Conservation (phyloP, 1,284 basidiomycete species). For the Ceratobasidium sp. region DNA sequence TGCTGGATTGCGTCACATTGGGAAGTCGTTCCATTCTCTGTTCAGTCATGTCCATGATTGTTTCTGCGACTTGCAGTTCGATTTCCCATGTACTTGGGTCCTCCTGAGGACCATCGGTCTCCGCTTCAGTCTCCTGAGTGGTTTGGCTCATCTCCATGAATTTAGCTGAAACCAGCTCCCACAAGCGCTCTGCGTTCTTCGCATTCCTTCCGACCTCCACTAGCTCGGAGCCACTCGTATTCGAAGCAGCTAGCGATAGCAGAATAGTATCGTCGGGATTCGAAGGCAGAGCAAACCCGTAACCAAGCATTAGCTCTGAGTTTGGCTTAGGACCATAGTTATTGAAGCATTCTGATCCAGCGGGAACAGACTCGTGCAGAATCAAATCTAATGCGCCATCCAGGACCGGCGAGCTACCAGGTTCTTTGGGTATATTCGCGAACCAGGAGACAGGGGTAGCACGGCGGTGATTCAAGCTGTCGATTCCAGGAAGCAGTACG, state of each 20-base stretch:
- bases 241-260: constrained; percentile 66
- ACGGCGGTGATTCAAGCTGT: constrained; percentile 81
- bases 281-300: constrained; percentile 77
- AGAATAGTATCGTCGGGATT: constrained; percentile 87
- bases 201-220: constrained; percentile 65
- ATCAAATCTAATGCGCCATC: constrained; percentile 49
- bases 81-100: constrained; percentile 56
- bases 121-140: constrained; percentile 45
- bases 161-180: constrained; percentile 61
- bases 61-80: constrained; percentile 56
- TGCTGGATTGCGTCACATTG: constrained; percentile 43
- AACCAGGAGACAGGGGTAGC: constrained; percentile 80
- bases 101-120: constrained; percentile 49
- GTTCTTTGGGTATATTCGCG: constrained; percentile 53
- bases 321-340: constrained; percentile 89
- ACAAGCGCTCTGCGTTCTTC: constrained; percentile 50
- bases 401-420: constrained; percentile 15
- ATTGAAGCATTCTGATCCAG: constrained; percentile 77
- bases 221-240: constrained; percentile 49
- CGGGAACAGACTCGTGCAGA: constrained; percentile 54
- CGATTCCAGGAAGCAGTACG: constrained; percentile 83
- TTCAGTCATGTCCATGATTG: constrained; percentile 69
- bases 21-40: constrained; percentile 62
- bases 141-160: constrained; percentile 51
- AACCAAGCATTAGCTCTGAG: constrained; percentile 84